A percentile compares a stretch with the other conserved stretches of the same genome.
These are phyloP conservation scores for Biscogniauxia mediterranea DNA, from an alignment of 2,329 filamentous ascomycete species.

Conservation along the genomic window DNA sequence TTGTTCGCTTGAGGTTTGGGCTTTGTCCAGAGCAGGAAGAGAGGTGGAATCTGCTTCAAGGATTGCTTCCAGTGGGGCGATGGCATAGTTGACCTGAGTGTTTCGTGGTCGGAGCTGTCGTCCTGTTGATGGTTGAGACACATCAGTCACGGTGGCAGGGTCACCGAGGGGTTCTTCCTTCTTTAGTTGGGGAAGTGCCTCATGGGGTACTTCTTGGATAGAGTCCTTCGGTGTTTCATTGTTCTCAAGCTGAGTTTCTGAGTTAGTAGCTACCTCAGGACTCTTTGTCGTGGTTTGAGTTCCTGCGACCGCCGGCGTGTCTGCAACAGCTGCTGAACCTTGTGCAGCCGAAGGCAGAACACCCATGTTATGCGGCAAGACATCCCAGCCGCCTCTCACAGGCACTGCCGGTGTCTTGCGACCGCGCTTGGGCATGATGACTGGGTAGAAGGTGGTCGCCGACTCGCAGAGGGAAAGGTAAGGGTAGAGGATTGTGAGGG, in stretches of 20 bases:
- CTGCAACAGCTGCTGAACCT: not conserved
- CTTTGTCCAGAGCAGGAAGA: not conserved
- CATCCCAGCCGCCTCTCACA: conserved; percentile 19
- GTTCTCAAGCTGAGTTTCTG: too few species aligned
- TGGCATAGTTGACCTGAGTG: not conserved
- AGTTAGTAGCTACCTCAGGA: not conserved
- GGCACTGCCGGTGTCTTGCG: conserved; percentile 19
- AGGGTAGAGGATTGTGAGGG: not conserved
- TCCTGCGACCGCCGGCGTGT: not conserved
- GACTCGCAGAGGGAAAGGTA: not conserved
- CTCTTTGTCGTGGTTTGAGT: not conserved
- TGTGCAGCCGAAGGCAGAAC: conserved; percentile 2
- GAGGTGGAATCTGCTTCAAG: not conserved
- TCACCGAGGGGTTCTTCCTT: not conserved
- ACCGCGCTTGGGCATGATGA: conserved; percentile 16
- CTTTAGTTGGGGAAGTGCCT: not conserved
- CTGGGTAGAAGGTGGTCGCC: too few species aligned
- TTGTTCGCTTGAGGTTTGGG: not conserved
- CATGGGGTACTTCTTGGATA: not conserved
- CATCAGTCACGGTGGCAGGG: not conserved
- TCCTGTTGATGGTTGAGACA: not conserved
- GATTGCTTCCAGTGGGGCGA: not conserved
- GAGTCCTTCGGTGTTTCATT: not conserved
- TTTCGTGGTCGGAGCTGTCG: conserved; percentile 4
- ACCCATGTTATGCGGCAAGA: conserved; percentile 29